phyloP scores from a whole-genome alignment of 2,329 filamentous ascomycete genomes.

The Nemania sp. region DNA sequence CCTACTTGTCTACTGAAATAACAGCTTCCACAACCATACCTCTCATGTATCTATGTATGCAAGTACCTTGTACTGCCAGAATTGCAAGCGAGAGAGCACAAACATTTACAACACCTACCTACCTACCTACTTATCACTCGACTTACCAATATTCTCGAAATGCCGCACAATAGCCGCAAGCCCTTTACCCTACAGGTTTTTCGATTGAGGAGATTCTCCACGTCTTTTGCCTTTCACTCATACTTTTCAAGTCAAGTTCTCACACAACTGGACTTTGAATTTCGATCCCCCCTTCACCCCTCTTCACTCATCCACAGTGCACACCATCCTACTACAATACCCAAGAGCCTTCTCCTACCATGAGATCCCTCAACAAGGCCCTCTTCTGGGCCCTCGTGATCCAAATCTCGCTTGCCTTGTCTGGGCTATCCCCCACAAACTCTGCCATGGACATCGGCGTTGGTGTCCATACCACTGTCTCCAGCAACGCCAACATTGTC shows the following conservation, averaged over 20 bases:
- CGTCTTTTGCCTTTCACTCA: not conserved
- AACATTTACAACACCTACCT: too few species aligned
- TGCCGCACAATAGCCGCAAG: not conserved
- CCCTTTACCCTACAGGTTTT: not conserved
- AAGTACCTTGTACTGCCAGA: too few species aligned
- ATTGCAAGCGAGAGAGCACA: too few species aligned
- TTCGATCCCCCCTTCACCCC: too few species aligned
- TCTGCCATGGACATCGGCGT: not conserved
- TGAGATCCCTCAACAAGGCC: not conserved
- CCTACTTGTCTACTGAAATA: too few species aligned
- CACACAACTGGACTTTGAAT: not conserved
- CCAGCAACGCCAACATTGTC: not conserved
- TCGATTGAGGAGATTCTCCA: not conserved
- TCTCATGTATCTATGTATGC: too few species aligned
- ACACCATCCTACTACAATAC: not conserved
- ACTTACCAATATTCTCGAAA: too few species aligned
- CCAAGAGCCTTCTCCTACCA: not conserved
- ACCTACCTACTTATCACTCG: not conserved
- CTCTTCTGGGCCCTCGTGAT: not conserved
- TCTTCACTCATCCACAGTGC: not conserved
- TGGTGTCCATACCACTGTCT: not conserved
- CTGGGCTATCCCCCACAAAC: not conserved
- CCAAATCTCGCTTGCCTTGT: not conserved
- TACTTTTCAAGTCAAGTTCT: not conserved
- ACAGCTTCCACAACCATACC: too few species aligned